Percentiles rank a stretch among this genome's conserved stretches.
phyloP scores from a whole-genome alignment of 2,329 filamentous ascomycete species.

The Leptographium flavum region DNA sequence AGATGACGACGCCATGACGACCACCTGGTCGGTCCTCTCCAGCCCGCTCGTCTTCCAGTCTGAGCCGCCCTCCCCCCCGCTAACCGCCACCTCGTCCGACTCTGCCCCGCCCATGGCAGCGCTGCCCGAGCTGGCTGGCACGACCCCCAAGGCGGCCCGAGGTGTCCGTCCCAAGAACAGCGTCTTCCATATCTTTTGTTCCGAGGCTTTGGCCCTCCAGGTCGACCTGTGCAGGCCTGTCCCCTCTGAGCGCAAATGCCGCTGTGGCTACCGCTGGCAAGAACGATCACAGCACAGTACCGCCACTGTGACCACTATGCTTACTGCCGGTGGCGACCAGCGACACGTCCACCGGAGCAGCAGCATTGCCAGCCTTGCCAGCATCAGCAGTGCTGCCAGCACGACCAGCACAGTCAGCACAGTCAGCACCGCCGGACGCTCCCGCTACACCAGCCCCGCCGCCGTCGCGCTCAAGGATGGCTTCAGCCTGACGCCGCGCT shows the following conservation, averaged over 20 bases:
- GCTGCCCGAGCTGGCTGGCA: not conserved
- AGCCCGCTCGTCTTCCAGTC: constrained; percentile 15
- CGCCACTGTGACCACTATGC: not conserved
- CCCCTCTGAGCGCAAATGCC: constrained; percentile 15
- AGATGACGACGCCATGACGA: constrained; percentile 14
- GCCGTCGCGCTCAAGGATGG: constrained; percentile 21
- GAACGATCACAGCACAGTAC: not conserved
- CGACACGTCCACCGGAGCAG: constrained; percentile 7
- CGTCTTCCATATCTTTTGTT: constrained; percentile 26
- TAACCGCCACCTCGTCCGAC: constrained; percentile 6
- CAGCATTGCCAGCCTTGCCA: not conserved
- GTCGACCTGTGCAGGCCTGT: constrained; percentile 18
- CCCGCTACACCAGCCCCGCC: not conserved
- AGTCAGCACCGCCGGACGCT: not conserved
- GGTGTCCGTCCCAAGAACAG: constrained; percentile 19
- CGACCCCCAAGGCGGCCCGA: not conserved
- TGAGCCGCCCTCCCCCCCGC: constrained; percentile 14
- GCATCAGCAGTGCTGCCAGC: not conserved
- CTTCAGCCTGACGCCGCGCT: constrained; percentile 23
- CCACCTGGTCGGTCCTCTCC: constrained; percentile 14
- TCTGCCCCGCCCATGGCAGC: not conserved
- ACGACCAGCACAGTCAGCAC: not conserved
- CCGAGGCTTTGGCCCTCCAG: constrained; percentile 24
- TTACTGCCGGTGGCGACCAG: not conserved
- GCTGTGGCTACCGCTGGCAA: constrained; percentile 23